These are phyloP conservation scores for Annona cherimola DNA, from an alignment of 164 flowering plant species.

Conservation along the genomic window DNA sequence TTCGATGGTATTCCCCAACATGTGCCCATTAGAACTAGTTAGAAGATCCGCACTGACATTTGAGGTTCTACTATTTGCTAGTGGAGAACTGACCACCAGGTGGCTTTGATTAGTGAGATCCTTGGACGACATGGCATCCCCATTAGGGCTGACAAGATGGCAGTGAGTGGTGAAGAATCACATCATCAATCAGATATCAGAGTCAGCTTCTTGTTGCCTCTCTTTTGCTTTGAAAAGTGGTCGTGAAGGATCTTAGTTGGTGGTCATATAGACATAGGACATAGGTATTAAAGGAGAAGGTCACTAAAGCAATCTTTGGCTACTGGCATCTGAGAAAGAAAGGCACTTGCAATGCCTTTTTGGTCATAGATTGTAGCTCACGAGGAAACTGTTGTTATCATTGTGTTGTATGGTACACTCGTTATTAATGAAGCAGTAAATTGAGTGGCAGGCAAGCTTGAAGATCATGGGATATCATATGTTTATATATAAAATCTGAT, in stretches of 20 bases:
- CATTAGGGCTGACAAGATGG: background rate
- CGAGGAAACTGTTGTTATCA: background rate
- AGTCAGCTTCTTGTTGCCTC: background rate
- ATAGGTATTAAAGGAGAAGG: background rate
- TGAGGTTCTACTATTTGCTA: background rate
- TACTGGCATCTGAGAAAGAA: background rate
- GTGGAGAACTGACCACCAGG: background rate
- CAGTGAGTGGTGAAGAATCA: background rate
- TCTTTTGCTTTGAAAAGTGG: background rate
- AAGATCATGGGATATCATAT: background rate
- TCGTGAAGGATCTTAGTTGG: background rate
- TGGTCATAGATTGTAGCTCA: background rate
- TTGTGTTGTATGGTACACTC: background rate
- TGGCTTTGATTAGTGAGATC: background rate
- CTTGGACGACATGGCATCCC: background rate
- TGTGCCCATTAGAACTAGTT: background rate
- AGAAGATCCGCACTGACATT: background rate
- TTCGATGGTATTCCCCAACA: background rate
- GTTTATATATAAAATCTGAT: background rate
- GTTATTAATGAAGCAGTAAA: background rate
- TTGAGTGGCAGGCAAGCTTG: constrained; percentile 6
- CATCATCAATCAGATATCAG: background rate
- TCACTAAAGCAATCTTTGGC: background rate
- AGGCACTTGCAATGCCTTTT: background rate
- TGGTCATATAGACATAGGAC: background rate